Percentiles rank a stretch among this genome's conserved stretches.
phyloP scores from a whole-genome alignment of 2,329 filamentous ascomycete genomes.

The Ophiognomonia clavigignenti-juglandacearum region DNA sequence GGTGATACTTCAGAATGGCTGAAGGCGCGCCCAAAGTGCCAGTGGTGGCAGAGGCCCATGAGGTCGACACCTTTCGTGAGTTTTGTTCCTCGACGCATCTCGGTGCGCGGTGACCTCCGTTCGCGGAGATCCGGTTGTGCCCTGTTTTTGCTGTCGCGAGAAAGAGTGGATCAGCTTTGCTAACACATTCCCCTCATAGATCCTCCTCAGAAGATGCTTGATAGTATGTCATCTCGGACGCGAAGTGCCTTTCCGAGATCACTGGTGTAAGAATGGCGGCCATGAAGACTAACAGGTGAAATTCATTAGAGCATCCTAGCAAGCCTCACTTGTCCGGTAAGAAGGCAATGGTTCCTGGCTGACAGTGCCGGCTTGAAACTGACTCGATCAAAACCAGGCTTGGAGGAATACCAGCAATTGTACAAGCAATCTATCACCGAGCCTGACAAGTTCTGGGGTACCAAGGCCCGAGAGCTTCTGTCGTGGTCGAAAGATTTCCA shows the following conservation, averaged over 20 bases:
- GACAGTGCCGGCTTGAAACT: slow-evolving; percentile 1
- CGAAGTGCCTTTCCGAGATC: neutral
- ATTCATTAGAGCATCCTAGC: slow-evolving; percentile 59
- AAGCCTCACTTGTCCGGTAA: slow-evolving; percentile 63
- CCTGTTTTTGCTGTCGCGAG: neutral
- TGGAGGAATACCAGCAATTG: slow-evolving; percentile 63
- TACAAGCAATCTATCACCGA: slow-evolving; percentile 85
- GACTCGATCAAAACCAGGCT: slow-evolving; percentile 33
- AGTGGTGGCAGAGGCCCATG: slow-evolving; percentile 70
- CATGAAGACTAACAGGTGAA: slow-evolving; percentile 29
- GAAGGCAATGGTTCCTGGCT: slow-evolving; percentile 26
- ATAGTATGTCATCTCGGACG: slow-evolving; percentile 44
- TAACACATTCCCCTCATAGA: slow-evolving; percentile 34
- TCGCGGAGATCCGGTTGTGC: neutral
- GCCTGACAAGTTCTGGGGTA: slow-evolving; percentile 86
- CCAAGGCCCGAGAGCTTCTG: slow-evolving; percentile 79
- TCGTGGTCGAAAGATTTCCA: slow-evolving; percentile 90
- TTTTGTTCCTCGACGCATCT: neutral
- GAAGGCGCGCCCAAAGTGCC: slow-evolving; percentile 41
- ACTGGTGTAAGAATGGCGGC: neutral
- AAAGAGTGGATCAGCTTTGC: slow-evolving; percentile 21
- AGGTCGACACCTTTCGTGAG: slow-evolving; percentile 70
- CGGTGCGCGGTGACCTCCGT: neutral
- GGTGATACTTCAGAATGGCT: slow-evolving; percentile 33
- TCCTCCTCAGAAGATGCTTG: slow-evolving; percentile 62